A percentile compares a stretch with the other conserved stretches of the same genome.
These are phyloP conservation scores for Rosa persica DNA, from an alignment of 306 rosid species.

Conservation along the genomic window DNA sequence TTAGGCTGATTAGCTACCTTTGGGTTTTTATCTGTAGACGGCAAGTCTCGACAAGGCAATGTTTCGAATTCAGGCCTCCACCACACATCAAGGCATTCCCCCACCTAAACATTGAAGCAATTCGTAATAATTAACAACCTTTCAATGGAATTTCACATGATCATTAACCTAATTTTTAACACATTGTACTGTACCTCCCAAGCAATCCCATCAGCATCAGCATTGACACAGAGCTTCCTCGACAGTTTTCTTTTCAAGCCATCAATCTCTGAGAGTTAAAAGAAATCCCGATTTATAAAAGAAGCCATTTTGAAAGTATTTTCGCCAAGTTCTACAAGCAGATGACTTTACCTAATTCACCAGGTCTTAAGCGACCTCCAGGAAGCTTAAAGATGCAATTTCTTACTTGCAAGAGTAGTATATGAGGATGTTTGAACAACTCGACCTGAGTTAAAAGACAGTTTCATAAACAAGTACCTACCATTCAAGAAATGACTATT, in stretches of 20 bases:
- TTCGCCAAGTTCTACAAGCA: neutral
- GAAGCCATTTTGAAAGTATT: neutral
- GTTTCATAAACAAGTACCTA: neutral
- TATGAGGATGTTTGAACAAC: constrained; percentile 88
- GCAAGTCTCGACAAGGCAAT: constrained; percentile 56
- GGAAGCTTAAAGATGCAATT: constrained; percentile 82
- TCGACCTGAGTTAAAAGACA: constrained; percentile 62
- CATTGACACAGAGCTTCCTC: constrained; percentile 60
- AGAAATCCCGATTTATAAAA: constrained; percentile 14
- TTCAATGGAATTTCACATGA: constrained; percentile 2
- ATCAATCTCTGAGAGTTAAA: constrained; percentile 54
- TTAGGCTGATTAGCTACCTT: constrained; percentile 49
- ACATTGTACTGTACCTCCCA: constrained; percentile 75
- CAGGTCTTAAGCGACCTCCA: constrained; percentile 84
- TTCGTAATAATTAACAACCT: neutral
- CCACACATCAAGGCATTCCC: constrained; percentile 87
- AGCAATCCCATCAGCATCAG: constrained; percentile 48
- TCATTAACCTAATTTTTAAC: neutral
- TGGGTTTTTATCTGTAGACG: constrained; percentile 50
- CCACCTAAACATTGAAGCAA: constrained; percentile 49
- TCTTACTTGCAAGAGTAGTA: constrained; percentile 70
- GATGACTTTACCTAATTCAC: constrained; percentile 66
- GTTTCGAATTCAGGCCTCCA: constrained; percentile 81
- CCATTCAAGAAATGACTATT: neutral
- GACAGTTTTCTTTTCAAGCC: constrained; percentile 79